Evolutionary conservation across 2,329 filamentous ascomycete genomes (phyloP), one percentile per base, ranked within the genome.

Genomic region (Capronia epimyces): DNA sequence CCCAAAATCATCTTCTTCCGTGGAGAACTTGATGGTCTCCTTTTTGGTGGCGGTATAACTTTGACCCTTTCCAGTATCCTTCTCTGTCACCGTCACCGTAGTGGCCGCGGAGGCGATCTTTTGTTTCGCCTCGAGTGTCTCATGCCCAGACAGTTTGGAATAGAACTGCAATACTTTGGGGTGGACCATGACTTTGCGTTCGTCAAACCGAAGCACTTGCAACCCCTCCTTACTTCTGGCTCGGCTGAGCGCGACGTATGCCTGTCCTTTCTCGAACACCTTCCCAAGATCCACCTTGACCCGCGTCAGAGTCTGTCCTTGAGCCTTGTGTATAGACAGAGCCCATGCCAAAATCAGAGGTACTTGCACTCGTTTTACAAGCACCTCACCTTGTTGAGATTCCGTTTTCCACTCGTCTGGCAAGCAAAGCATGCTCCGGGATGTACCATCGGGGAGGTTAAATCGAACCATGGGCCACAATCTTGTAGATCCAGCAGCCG

Each of bases 291-390:
- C 89, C 21, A 98, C 93, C 65, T 95, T 95, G 53, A 98, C 93
- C 44, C 91, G 79, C 64, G 95, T 89, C 21, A 96, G 73, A 27
- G 91, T 97, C 67, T 97, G 91, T 1, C 91, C 91, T 66, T 97
- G 91, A 1, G 93, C 93, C 70, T 98, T 98, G 74, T 98, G 93
- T 53, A 98, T 98, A 1, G 89, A 95, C 16, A 98, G 72, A 1
- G 93, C 93, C 93, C 93, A 98, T 0, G 93, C 93, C 24, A 98
- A 76, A 56, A 98, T 97, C 44, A 98, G 76, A 0, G 93, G 93
- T 1, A 91, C 69, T 62, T 91, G 87, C 40, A 78, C 79, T 32
- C 93, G 86, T 54, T 88, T 87, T 1, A 93, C 93, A 67, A 95
- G 89, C 1, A 97, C 78, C 66, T 97, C 90, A 41, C 93, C 93